A percentile compares a stretch with the other conserved stretches of the same genome.
These are phyloP conservation scores for Vitis riparia DNA, from an alignment of 164 flowering plant species.

Conservation along the genomic window DNA sequence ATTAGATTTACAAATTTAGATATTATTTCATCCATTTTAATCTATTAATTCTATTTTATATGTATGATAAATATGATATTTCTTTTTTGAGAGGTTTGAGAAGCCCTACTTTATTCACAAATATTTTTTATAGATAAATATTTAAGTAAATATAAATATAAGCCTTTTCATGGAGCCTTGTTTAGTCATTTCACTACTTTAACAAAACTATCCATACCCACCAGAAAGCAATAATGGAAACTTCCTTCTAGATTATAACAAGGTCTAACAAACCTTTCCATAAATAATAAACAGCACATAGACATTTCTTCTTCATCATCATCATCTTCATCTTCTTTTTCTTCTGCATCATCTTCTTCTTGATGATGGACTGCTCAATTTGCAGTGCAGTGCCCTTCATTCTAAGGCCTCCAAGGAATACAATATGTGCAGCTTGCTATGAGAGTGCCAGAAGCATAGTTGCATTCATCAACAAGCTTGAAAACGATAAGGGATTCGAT, in stretches of 20 bases:
- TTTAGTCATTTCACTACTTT: constrained; percentile 7
- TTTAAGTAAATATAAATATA: not conserved
- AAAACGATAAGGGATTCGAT: constrained; percentile 12
- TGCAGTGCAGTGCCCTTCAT: constrained; percentile 60
- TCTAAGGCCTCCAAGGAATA: constrained; percentile 76
- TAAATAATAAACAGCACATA: not conserved
- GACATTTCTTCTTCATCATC: constrained; percentile 5
- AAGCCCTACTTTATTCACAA: too few relatives aligned
- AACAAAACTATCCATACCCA: not conserved
- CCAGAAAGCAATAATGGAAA: not conserved
- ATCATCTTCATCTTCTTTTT: constrained; percentile 13
- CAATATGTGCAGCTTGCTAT: constrained; percentile 65
- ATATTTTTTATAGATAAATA: not conserved
- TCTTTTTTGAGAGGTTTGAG: too few relatives aligned
- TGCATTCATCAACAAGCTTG: constrained; percentile 43
- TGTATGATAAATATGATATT: too few relatives aligned
- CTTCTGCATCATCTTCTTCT: not conserved
- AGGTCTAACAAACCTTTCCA: constrained; percentile 1
- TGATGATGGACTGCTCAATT: constrained; percentile 67
- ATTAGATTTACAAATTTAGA: too few relatives aligned
- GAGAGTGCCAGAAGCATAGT: constrained; percentile 63
- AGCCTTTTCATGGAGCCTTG: not conserved
- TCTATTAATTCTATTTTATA: too few relatives aligned
- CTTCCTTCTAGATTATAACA: not conserved
- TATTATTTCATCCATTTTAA: too few relatives aligned